Conservation (phyloP, 1,284 basidiomycete genomes). For the Ganoderma multipileum region DNA sequence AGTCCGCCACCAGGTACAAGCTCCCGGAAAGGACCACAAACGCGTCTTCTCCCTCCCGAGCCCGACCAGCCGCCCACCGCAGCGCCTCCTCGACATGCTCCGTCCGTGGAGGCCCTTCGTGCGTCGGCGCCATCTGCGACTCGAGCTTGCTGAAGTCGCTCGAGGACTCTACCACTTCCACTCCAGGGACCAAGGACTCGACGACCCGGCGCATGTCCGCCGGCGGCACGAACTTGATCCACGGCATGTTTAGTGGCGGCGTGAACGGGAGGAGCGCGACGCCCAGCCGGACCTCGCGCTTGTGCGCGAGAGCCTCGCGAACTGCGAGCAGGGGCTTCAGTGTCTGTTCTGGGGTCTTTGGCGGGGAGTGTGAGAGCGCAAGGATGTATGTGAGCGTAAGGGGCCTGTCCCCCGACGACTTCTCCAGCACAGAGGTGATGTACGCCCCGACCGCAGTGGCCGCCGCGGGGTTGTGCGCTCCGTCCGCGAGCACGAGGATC, state of each 20-base stretch:
- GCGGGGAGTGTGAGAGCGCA: slow-evolving; percentile 81
- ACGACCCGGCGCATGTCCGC: slow-evolving; percentile 55
- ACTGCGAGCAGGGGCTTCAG: slow-evolving; percentile 64
- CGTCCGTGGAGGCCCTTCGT: slow-evolving; percentile 38
- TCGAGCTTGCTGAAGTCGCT: slow-evolving; percentile 4
- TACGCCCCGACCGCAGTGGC: slow-evolving; percentile 76
- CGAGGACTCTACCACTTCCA: slow-evolving; percentile 42
- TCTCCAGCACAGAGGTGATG: slow-evolving; percentile 55
- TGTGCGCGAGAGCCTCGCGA: slow-evolving; percentile 21
- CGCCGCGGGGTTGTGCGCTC: slow-evolving; percentile 95
- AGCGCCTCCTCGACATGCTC: slow-evolving; percentile 32
- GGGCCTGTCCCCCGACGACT: slow-evolving; percentile 10
- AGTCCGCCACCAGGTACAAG: slow-evolving; percentile 89
- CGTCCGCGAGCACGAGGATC: slow-evolving; percentile 80
- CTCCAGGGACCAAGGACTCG: slow-evolving; percentile 44
- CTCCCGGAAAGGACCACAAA: slow-evolving; percentile 86
- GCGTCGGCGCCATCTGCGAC: background rate
- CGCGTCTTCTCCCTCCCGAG: slow-evolving; percentile 39
- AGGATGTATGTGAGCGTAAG: slow-evolving; percentile 69
- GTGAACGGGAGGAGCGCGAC: slow-evolving; percentile 71
- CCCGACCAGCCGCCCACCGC: slow-evolving; percentile 33
- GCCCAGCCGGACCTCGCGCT: slow-evolving; percentile 34
- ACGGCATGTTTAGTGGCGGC: slow-evolving; percentile 89
- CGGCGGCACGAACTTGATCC: slow-evolving; percentile 74
- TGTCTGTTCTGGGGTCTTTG: slow-evolving; percentile 77